A percentile compares a stretch with the other conserved stretches of the same genome.
Conservation (phyloP, 2,329 filamentous ascomycete species). For the Talaromyces amestolkiae region DNA sequence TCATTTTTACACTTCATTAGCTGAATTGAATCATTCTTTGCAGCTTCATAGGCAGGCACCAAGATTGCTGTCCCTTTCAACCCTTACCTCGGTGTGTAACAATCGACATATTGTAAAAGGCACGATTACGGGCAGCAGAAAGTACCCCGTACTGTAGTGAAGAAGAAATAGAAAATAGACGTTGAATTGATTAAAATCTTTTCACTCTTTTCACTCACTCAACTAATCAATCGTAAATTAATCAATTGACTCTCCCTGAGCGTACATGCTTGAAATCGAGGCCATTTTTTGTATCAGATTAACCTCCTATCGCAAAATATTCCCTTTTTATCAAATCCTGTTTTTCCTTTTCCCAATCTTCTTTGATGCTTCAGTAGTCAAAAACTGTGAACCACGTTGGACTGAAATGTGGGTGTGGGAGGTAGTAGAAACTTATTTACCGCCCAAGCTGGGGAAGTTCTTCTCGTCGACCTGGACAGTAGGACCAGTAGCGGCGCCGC, state of each 20-base stretch:
- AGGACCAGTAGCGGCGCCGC: conserved; percentile 27
- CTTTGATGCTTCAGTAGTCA: conserved; percentile 4
- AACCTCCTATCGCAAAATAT: conserved; percentile 9
- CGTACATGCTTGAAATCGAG: conserved; percentile 15
- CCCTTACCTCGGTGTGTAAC: neutral
- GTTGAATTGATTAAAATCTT: neutral
- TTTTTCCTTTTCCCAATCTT: conserved; percentile 2
- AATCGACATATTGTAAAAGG: neutral
- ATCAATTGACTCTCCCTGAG: conserved; percentile 9
- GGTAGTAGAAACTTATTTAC: conserved; percentile 32
- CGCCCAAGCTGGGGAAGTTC: conserved; percentile 47
- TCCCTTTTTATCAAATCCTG: conserved; percentile 7
- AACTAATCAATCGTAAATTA: conserved; percentile 10
- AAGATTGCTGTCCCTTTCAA: neutral
- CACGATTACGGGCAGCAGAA: neutral
- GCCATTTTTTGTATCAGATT: conserved; percentile 10
- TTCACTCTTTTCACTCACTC: conserved; percentile 5
- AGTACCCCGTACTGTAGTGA: neutral
- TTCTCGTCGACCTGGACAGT: conserved; percentile 44
- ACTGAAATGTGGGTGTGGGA: conserved; percentile 1
- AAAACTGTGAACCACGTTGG: neutral
- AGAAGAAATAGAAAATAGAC: neutral
- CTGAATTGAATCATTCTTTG: neutral
- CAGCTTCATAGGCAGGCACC: neutral
- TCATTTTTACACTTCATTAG: neutral